A percentile compares a stretch with the other conserved stretches of the same genome.
phyloP scores from a whole-genome alignment of 164 flowering plant genomes.

The Amborella trichopoda region DNA sequence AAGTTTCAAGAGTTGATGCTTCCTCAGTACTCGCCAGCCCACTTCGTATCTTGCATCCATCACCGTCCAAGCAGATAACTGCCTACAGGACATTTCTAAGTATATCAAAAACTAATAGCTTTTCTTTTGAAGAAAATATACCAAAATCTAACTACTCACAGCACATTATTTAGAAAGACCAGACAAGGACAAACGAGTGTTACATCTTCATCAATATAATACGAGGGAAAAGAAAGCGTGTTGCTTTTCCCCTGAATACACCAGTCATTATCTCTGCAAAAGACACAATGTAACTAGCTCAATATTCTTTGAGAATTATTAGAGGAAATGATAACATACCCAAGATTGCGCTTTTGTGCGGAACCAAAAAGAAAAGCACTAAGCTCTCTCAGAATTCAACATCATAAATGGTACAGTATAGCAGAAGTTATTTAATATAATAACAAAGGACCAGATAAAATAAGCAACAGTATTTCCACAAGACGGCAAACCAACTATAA shows the following conservation, averaged over 20 bases:
- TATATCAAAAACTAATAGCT: no score
- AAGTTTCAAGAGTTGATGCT: conserved; percentile 65
- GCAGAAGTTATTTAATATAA: no score
- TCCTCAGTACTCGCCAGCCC: conserved; percentile 33
- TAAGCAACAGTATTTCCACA: no score
- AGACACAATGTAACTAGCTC: no score
- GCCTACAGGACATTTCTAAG: conserved; percentile 63
- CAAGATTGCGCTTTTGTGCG: no score
- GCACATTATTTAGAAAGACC: not conserved
- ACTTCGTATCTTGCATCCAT: conserved; percentile 81
- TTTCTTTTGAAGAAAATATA: conserved; percentile 6
- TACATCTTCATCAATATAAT: conserved; percentile 99
- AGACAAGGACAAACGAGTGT: conserved; percentile 12
- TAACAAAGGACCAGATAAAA: no score
- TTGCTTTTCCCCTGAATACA: conserved; percentile 62
- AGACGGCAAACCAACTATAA: no score
- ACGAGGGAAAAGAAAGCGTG: conserved; percentile 87
- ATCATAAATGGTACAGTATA: no score
- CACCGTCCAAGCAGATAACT: conserved; percentile 94
- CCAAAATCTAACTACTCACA: conserved; percentile 2
- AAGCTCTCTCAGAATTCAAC: no score
- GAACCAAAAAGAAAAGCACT: no score
- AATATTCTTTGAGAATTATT: no score
- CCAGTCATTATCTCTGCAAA: conserved; percentile 95
- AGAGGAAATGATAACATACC: no score